These are phyloP conservation scores for Skeletonema tropicum DNA, from an alignment of 108 stramenopile genomes.

Conservation along the genomic window DNA sequence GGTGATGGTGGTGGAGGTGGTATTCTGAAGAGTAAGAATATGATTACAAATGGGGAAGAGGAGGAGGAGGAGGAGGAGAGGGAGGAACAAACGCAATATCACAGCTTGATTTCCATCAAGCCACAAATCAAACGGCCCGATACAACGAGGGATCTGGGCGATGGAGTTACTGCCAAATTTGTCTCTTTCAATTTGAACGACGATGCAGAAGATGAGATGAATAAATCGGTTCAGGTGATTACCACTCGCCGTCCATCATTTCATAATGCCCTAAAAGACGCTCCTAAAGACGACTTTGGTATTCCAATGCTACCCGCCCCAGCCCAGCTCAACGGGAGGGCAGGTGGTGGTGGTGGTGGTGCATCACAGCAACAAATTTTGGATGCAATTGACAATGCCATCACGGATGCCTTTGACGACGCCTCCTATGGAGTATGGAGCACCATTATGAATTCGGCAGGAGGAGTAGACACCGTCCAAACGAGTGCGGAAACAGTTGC, in stretches of 20 bases:
- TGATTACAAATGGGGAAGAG: conserved; percentile 25
- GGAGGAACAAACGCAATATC: conserved; percentile 28
- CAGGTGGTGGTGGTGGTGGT: too few species aligned
- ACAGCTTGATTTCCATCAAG: conserved; percentile 33
- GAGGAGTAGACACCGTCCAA: conserved; percentile 26
- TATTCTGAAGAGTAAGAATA: conserved; percentile 3
- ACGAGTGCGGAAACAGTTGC: conserved; percentile 22
- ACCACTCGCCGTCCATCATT: conserved; percentile 23
- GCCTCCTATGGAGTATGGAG: conserved; percentile 89
- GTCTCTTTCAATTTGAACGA: conserved; percentile 67
- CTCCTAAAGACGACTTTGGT: conserved; percentile 82
- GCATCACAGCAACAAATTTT: conserved; percentile 4
- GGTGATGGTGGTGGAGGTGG: too few species aligned
- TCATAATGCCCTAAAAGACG: conserved; percentile 63
- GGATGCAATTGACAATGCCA: conserved; percentile 11
- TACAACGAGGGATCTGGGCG: conserved; percentile 54
- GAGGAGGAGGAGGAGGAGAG: conserved; percentile 3
- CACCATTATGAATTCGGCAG: conserved; percentile 77
- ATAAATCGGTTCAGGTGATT: neutral
- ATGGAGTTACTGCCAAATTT: conserved; percentile 81
- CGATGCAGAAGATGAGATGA: conserved; percentile 41
- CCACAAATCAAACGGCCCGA: conserved; percentile 26
- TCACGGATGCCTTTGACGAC: conserved; percentile 79
- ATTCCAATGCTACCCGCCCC: conserved; percentile 81
- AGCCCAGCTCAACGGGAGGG: conserved; percentile 43